These are phyloP conservation scores for Dalechampia spathulata DNA, from an alignment of 441 rosid genomes.

Conservation along the genomic window DNA sequence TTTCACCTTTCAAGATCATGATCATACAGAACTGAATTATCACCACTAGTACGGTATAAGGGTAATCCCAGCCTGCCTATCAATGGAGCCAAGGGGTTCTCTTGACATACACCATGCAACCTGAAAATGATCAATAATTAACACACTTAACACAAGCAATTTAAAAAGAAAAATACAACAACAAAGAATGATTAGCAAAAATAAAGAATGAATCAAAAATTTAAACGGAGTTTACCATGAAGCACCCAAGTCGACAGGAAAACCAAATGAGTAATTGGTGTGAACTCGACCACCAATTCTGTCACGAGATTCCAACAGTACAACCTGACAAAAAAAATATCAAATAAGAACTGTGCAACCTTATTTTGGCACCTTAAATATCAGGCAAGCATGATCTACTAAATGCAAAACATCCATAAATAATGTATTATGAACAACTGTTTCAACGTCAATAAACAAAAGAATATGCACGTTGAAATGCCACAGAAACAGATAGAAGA, in stretches of 20 bases:
- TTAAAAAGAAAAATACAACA: not conserved
- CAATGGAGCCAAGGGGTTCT: slow-evolving; percentile 88
- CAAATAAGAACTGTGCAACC: not conserved
- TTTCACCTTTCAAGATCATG: slow-evolving; percentile 92
- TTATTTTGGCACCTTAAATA: not conserved
- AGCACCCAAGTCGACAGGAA: slow-evolving; percentile 93
- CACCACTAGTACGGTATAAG: slow-evolving; percentile 89
- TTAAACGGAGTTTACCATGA: slow-evolving; percentile 66
- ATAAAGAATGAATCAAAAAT: not conserved
- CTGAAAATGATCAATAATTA: slow-evolving; percentile 27
- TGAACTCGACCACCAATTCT: slow-evolving; percentile 87
- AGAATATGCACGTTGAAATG: too few species aligned
- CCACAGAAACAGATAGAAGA: too few species aligned
- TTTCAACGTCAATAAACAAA: not conserved
- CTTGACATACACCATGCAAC: slow-evolving; percentile 95
- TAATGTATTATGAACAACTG: not conserved
- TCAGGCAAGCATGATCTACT: not conserved
- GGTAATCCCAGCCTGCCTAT: slow-evolving; percentile 90
- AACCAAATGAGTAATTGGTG: slow-evolving; percentile 84
- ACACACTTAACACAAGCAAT: too few species aligned
- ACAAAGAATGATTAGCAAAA: not conserved
- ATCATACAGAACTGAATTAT: slow-evolving; percentile 88
- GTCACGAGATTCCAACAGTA: slow-evolving; percentile 79
- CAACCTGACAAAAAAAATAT: slow-evolving; percentile 40
- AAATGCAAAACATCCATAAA: not conserved